Percentiles rank a stretch among this genome's conserved stretches.
phyloP scores from a whole-genome alignment of 805 yeast genomes.

The Yarrowia keelungensis region DNA sequence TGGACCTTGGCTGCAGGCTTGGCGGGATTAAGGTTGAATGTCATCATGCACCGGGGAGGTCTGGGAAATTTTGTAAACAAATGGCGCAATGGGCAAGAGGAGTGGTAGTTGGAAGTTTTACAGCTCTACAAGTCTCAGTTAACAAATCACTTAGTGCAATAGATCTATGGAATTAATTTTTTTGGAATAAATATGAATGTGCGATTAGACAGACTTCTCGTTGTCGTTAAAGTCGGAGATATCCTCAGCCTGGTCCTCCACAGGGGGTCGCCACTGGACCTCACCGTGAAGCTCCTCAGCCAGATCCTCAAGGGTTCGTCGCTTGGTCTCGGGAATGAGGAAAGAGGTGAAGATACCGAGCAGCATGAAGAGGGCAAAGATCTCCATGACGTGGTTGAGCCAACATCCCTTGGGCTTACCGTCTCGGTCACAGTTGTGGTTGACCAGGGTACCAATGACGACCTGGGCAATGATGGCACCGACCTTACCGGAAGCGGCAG shows the following conservation, averaged over 20 bases:
- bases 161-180: conserved; percentile 17
- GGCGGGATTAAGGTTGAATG: background rate
- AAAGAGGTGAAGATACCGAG: conserved; percentile 70
- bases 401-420: conserved; percentile 67
- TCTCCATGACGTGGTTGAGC: conserved; percentile 92
- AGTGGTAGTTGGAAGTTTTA: background rate
- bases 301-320: conserved; percentile 86
- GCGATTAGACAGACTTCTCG: conserved; percentile 36
- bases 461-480: conserved; percentile 65
- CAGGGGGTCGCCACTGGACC: conserved; percentile 42
- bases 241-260: conserved; percentile 12
- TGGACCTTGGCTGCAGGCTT: conserved; percentile 16
- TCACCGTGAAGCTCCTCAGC: conserved; percentile 85
- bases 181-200: conserved; percentile 27
- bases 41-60: background rate
- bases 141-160: conserved; percentile 27
- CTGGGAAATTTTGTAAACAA: no score
- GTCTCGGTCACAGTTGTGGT: conserved; percentile 72
- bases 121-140: background rate
- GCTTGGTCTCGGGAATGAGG: conserved; percentile 87
- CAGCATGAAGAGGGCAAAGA: conserved; percentile 91
- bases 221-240: conserved; percentile 16
- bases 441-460: conserved; percentile 68
- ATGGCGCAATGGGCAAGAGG: background rate
- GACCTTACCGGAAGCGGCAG: conserved; percentile 69